Base-by-base conservation (phyloP, 2,329 filamentous ascomycete species). In the Trematosphaeria pertusa region DNA sequence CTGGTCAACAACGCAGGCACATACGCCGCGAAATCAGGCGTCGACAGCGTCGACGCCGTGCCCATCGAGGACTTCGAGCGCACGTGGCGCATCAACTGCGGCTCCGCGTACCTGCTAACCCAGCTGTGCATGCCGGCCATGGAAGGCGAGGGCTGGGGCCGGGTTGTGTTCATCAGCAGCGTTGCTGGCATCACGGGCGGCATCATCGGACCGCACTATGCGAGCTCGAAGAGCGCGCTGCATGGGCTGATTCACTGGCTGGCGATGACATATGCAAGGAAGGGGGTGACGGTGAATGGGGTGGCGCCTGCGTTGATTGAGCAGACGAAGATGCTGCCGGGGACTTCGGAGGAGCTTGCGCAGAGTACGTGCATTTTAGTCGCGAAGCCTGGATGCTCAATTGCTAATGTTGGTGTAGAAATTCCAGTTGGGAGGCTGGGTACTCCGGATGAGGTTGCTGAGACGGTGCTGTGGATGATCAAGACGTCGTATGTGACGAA, bases 201-300 rank as follows among this genome's bases (percentile, higher is more conserved):
- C 2, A 60, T 72, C 9, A 64, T 75, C 5, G 73, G 73, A 1
- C 71, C 72, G 45, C 73, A 75, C 56, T 75, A 75, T 54, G 56
- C 52, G 39, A 49, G 40, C 9, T 69, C 66, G 1, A 79, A 79
- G 58, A 73, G 71, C 35, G 77, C 76, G 1, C 50, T 78, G 34
- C 75, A 75, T 52, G 74, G 74, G 17, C 69, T 79, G 58, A 66
- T 78, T 49, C 75, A 77, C 57, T 79, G 76, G 67, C 55, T 80
- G 17, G 73, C 75, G 1, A 57, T 53, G 3, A 65, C 66, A 39
- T 74, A 78, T 52, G 73, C 71, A 5, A 72, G 65, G 50, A 73
- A 71, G 37, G 76, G 76, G 10, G 67, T 80, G 32, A 77, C 74
- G 14, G 74, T 78, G 1, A 80, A 80, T 55, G 76, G 74, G 26